Conservation (phyloP, 306 rosid species). For the Rosa rugosa region DNA sequence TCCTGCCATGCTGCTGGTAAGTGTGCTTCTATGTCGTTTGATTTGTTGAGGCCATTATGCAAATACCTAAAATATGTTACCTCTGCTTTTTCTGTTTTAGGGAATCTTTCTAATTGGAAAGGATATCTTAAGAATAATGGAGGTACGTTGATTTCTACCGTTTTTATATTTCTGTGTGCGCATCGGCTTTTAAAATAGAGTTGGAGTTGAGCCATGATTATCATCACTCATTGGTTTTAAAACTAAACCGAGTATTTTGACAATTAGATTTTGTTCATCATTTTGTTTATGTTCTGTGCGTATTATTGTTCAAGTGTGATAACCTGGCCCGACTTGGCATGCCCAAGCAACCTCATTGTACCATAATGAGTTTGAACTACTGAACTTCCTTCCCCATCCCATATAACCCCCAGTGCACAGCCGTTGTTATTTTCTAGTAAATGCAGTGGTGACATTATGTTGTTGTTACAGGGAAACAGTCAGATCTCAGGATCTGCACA, state of each 20-base stretch:
- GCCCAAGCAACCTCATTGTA: not conserved
- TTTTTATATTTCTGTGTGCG: not conserved
- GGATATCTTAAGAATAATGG: constrained; percentile 53
- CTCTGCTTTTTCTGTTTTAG: constrained; percentile 45
- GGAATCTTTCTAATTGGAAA: constrained; percentile 73
- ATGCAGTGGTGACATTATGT: constrained; percentile 1
- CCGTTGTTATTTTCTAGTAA: not conserved
- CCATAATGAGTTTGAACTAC: not conserved
- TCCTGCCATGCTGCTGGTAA: constrained; percentile 80
- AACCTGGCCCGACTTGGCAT: not conserved
- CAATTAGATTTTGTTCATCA: not conserved
- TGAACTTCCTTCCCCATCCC: not conserved
- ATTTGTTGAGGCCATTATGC: constrained; percentile 20
- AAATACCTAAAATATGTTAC: constrained; percentile 24
- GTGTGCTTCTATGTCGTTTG: constrained; percentile 27
- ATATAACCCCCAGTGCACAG: not conserved
- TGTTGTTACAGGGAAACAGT: constrained; percentile 56
- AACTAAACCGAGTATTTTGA: not conserved
- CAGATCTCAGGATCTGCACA: constrained; percentile 75
- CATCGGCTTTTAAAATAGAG: not conserved
- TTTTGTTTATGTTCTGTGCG: not conserved
- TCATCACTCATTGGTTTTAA: not conserved
- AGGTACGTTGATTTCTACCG: constrained; percentile 47
- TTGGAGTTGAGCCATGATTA: constrained; percentile 1
- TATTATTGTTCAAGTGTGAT: not conserved